These are phyloP conservation scores for Backusella macrospora DNA, from an alignment of 192 early-diverging fungal species.

Conservation along the genomic window DNA sequence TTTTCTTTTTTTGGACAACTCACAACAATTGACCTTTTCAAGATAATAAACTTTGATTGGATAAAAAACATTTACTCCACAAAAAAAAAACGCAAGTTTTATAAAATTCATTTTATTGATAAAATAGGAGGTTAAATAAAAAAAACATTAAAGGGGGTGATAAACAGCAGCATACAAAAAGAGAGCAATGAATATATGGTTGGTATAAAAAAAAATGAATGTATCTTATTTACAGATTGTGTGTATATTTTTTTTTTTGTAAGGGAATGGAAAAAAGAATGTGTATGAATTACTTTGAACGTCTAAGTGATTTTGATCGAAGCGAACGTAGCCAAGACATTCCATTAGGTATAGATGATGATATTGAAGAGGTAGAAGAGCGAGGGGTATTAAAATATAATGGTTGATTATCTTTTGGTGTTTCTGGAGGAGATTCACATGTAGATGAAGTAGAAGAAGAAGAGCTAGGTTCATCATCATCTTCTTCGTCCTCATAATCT, in stretches of 20 bases:
- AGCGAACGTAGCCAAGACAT: constrained; percentile 4
- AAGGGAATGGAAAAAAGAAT: not conserved
- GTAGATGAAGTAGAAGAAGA: not conserved
- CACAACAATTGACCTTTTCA: constrained; percentile 11
- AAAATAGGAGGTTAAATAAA: constrained; percentile 2
- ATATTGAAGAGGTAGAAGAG: not conserved
- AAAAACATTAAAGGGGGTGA: not conserved
- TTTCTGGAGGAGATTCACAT: constrained; percentile 7
- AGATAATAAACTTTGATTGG: not conserved
- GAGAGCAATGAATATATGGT: not conserved
- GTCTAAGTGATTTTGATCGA: not conserved
- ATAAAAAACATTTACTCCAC: not conserved
- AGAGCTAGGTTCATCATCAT: not conserved
- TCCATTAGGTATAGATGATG: not conserved
- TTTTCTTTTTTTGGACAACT: constrained; percentile 9
- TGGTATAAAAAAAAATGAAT: constrained; percentile 1
- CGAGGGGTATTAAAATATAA: not conserved
- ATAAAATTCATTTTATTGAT: constrained; percentile 4
- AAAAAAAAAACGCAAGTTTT: not conserved
- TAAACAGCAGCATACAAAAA: not conserved
- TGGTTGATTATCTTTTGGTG: not conserved
- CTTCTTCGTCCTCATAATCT: constrained; percentile 11
- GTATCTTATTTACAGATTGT: constrained; percentile 7
- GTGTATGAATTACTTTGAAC: constrained; percentile 7
- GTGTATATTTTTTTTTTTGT: not conserved